Conservation (phyloP, 352 stramenopile species). For the Phytopythium kandeliae region DNA sequence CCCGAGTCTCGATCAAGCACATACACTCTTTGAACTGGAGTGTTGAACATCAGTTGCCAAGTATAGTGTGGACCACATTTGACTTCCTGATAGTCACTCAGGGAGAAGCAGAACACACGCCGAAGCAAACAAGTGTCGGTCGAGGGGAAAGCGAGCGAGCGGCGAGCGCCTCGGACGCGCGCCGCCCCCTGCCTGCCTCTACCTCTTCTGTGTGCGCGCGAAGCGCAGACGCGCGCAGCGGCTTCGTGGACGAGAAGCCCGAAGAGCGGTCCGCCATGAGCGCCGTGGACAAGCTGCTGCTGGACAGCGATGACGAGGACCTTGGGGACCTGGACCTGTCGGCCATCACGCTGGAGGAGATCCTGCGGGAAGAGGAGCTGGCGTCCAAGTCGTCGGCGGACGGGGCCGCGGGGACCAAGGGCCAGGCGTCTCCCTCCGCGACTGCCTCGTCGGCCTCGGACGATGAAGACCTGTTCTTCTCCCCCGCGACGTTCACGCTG, state of each 20-base stretch:
- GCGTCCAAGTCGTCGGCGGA: conserved; percentile 17
- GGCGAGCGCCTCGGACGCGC: no score
- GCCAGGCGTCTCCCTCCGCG: conserved; percentile 4
- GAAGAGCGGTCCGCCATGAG: conserved; percentile 25
- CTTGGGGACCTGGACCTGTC: conserved; percentile 58
- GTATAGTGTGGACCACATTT: no score
- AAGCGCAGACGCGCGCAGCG: neutral
- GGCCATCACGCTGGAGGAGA: conserved; percentile 66
- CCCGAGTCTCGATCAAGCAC: no score
- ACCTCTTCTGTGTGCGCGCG: neutral
- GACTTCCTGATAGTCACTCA: no score
- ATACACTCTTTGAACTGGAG: no score
- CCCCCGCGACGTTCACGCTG: conserved; percentile 60
- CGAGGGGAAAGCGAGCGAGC: neutral
- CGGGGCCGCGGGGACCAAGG: neutral
- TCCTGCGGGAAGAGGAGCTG: conserved; percentile 63
- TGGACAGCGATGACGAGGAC: conserved; percentile 69
- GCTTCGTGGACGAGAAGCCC: neutral
- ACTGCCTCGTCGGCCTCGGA: conserved; percentile 12
- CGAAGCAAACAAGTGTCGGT: no score
- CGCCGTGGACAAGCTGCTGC: conserved; percentile 45
- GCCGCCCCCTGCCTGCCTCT: neutral
- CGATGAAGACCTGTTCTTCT: conserved; percentile 65
- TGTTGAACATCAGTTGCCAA: no score
- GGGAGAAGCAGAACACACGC: neutral